These are phyloP conservation scores for Phytophthora sp. DNA, from an alignment of 352 stramenopile species.

Conservation along the genomic window DNA sequence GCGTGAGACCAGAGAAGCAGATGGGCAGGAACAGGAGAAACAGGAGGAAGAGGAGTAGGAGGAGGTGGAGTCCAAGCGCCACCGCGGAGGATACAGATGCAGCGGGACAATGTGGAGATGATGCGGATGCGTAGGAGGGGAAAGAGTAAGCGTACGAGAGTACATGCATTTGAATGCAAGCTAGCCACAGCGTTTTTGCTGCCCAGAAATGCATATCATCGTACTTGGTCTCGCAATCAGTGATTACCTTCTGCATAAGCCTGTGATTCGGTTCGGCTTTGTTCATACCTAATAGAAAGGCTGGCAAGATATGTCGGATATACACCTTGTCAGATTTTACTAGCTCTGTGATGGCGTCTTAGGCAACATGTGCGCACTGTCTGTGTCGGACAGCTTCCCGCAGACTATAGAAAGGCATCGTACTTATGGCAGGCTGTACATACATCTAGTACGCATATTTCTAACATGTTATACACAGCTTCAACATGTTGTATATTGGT, in stretches of 20 bases:
- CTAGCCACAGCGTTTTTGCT: too few relatives aligned
- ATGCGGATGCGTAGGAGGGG: too few relatives aligned
- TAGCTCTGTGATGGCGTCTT: too few relatives aligned
- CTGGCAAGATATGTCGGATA: not conserved
- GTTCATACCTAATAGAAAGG: too few relatives aligned
- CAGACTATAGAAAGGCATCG: not conserved
- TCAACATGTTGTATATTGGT: conserved; percentile 1
- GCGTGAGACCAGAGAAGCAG: not conserved
- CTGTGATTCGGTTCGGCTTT: not conserved
- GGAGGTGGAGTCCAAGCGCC: too few relatives aligned
- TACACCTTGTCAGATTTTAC: not conserved
- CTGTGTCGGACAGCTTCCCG: not conserved
- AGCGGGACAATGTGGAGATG: not conserved
- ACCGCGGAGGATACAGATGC: not conserved
- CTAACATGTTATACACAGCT: not conserved
- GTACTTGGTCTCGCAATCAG: not conserved
- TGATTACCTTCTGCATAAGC: not conserved
- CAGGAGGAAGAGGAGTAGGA: not conserved
- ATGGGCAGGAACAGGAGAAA: not conserved
- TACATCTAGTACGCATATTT: not conserved
- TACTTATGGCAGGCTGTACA: conserved; percentile 10
- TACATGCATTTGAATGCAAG: not conserved
- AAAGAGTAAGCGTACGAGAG: not conserved
- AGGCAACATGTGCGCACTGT: not conserved
- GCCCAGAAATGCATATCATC: not conserved